Percentiles rank a stretch among this genome's conserved stretches.
Conservation (phyloP, 805 yeast genomes). For the Saturnispora kantuleensis region DNA sequence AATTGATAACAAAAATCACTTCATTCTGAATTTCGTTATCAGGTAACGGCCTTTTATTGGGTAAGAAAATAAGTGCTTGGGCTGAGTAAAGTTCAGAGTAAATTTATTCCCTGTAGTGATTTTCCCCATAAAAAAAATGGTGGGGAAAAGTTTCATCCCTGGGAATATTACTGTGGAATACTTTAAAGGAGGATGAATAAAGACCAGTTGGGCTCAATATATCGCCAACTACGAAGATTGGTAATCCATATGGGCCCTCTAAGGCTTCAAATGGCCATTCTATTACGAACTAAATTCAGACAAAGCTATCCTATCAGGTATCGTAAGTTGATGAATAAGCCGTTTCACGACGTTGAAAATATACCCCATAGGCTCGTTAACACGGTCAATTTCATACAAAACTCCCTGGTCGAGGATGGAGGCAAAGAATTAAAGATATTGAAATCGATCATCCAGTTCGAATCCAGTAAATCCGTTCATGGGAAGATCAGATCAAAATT, state of each 20-base stretch:
- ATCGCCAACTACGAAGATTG: neutral
- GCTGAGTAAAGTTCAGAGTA: no score
- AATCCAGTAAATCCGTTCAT: conserved; percentile 2
- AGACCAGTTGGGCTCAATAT: neutral
- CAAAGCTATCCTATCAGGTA: conserved; percentile 1
- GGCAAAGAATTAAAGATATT: neutral
- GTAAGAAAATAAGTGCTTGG: no score
- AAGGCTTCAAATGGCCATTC: neutral
- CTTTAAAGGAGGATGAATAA: no score
- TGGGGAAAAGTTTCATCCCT: neutral
- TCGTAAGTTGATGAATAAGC: neutral
- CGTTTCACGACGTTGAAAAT: neutral
- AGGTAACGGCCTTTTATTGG: no score
- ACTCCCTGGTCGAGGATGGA: neutral
- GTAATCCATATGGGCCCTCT: neutral
- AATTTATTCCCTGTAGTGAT: no score
- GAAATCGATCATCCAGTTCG: conserved; percentile 2
- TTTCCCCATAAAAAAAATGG: no score
- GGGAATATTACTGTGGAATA: neutral
- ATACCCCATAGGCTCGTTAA: neutral
- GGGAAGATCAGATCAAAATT: neutral
- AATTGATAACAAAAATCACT: no score
- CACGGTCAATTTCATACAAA: conserved; percentile 2
- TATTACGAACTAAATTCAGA: conserved; percentile 1
- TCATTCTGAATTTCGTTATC: no score